Evolutionary conservation across 2,329 filamentous ascomycete species (phyloP).

Genomic region (Hypomyces perniciosus): DNA sequence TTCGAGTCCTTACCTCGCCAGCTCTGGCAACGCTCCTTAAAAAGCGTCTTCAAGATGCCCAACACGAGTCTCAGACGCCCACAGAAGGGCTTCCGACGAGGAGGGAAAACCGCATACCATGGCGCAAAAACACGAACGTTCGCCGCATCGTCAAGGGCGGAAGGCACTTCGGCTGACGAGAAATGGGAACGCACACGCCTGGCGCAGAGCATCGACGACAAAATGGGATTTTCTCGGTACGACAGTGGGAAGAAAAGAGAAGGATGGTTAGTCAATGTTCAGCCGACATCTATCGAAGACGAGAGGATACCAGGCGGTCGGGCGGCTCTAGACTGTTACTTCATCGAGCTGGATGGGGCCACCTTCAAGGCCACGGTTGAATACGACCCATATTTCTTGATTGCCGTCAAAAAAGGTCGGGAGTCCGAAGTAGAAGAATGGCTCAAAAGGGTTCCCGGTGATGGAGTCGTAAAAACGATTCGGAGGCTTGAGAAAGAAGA

Average conservation of each 20-base stretch:
- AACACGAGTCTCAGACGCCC: slow-evolving; percentile 55
- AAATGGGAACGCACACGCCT: slow-evolving; percentile 80
- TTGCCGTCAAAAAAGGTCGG: slow-evolving; percentile 80
- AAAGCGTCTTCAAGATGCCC: slow-evolving; percentile 41
- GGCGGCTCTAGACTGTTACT: slow-evolving; percentile 93
- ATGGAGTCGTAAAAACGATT: slow-evolving; percentile 74
- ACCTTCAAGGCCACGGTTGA: slow-evolving; percentile 96
- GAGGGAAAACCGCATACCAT: slow-evolving; percentile 63
- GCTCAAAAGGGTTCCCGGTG: slow-evolving; percentile 70
- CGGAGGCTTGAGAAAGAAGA: slow-evolving; percentile 86
- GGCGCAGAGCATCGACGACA: slow-evolving; percentile 86
- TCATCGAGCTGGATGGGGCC: slow-evolving; percentile 80
- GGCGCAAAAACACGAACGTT: slow-evolving; percentile 69
- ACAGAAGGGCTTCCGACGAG: slow-evolving; percentile 63
- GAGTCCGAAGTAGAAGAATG: slow-evolving; percentile 97
- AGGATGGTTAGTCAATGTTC: slow-evolving; percentile 94
- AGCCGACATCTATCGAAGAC: slow-evolving; percentile 82
- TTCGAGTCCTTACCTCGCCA: slow-evolving; percentile 13
- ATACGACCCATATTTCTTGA: slow-evolving; percentile 93
- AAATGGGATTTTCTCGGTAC: slow-evolving; percentile 88
- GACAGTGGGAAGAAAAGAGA: slow-evolving; percentile 76
- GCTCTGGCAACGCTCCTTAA: background rate
- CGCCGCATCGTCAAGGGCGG: slow-evolving; percentile 68
- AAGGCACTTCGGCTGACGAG: slow-evolving; percentile 88
- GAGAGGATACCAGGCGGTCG: slow-evolving; percentile 76